These are phyloP conservation scores for Aspergillus homomorphus DNA, from an alignment of 495 filamentous ascomycete species.

Conservation along the genomic window DNA sequence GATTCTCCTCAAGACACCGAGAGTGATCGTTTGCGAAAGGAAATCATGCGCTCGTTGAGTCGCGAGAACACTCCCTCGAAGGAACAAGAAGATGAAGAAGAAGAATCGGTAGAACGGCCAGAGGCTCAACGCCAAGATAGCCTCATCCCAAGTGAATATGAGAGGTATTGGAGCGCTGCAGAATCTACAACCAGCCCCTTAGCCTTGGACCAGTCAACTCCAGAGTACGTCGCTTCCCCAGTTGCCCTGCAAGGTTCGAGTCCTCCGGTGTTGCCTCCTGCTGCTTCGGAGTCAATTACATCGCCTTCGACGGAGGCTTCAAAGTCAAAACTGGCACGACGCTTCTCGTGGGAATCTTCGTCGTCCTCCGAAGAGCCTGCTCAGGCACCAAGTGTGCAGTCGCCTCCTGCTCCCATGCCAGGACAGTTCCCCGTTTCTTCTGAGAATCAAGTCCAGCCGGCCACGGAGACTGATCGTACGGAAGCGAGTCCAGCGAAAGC, in stretches of 20 bases:
- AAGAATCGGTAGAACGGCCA: slow-evolving; percentile 12
- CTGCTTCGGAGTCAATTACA: slow-evolving; percentile 2
- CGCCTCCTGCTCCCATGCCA: slow-evolving; percentile 14
- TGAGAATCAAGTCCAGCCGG: slow-evolving; percentile 2
- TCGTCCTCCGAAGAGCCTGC: slow-evolving; percentile 22
- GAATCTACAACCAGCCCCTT: slow-evolving; percentile 15
- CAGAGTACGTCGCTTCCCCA: slow-evolving; percentile 21
- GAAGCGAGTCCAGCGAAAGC: slow-evolving; percentile 8
- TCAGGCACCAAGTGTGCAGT: slow-evolving; percentile 6
- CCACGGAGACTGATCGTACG: slow-evolving; percentile 4
- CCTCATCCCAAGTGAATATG: slow-evolving; percentile 56
- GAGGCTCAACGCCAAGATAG: slow-evolving; percentile 39
- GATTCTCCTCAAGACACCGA: slow-evolving; percentile 61
- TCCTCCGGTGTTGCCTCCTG: slow-evolving; percentile 17
- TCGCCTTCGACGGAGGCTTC: slow-evolving; percentile 11
- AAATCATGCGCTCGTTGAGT: slow-evolving; percentile 77
- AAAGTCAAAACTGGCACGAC: slow-evolving; percentile 30
- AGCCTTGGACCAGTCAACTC: slow-evolving; percentile 12
- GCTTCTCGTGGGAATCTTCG: slow-evolving; percentile 45
- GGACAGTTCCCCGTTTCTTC: slow-evolving; percentile 19
- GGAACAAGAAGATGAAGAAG: slow-evolving; percentile 24
- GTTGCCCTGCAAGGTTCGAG: slow-evolving; percentile 14
- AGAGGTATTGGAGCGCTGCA: slow-evolving; percentile 54
- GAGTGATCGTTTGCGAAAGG: slow-evolving; percentile 72
- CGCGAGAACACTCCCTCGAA: slow-evolving; percentile 42